Base-by-base conservation (phyloP, 1,284 basidiomycete species). In the Mycosarcoma mackinlayi region DNA sequence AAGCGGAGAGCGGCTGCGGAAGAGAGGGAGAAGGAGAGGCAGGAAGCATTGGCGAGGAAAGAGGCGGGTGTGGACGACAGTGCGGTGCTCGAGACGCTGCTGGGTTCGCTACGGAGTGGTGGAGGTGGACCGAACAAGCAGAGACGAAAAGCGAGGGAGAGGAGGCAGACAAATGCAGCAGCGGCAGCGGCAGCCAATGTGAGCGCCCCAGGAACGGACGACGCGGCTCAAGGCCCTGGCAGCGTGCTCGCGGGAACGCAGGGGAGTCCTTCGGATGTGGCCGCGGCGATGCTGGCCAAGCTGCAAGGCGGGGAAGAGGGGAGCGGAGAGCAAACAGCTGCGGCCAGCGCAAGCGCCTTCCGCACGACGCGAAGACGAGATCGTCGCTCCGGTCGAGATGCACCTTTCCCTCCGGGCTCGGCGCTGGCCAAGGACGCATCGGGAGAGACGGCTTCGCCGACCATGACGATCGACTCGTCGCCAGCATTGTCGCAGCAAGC, bases 41-140 rank as follows among this genome's bases (percentile, higher is more conserved):
- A 64, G 24, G 79, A 80, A 42, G 79, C 79, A 25, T 27, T 76
- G 35, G 73, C 75, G 33, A 65, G 80, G 21, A 78, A 78, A 25
- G 76, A 81, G 37, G 78, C 77, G 2, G 80, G 79, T 9, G 70
- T 80, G 23, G 77, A 80, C 42, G 80, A 82, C 53, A 74, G 55
- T 33, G 76, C 75, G 14, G 79, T 82, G 30, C 70, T 82, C 24
- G 80, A 82, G 60, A 78, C 79, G n/a, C 52, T 82, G 16, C 60
- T 82, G 14, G 77, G 77, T 25, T 75, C 72, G 21, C 31, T 82
- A 53, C 52, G 80, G 6, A 60, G 69, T 23, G 77, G 78, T n/a
- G 78, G 78, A 3, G 74, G 72, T 3, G 71, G 71, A n/a, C 73
- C 79, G 16, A 50, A 66, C 37, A 79, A 79, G 59, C 58, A 75